phyloP scores from a whole-genome alignment of 148 eudicot genomes.

The Polygonum aviculare region DNA sequence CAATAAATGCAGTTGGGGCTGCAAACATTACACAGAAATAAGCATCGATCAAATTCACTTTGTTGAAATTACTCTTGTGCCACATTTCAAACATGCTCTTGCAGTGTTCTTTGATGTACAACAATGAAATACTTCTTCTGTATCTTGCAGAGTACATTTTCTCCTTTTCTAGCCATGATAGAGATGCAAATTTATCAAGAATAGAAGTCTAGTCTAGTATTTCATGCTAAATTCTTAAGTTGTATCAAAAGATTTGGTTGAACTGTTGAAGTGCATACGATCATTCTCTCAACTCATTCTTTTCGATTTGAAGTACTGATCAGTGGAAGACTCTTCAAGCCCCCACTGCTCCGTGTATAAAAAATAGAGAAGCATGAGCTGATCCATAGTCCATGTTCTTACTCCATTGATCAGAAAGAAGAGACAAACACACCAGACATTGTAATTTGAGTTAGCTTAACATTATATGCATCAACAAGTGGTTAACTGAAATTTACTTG shows the following conservation, averaged over 20 bases:
- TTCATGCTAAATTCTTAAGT: neutral
- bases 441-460: neutral
- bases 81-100: neutral
- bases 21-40: constrained; percentile 15
- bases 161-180: neutral
- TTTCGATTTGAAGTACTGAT: neutral
- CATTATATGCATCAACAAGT: neutral
- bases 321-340: neutral
- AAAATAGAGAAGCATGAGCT: neutral
- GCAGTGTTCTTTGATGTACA: neutral
- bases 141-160: neutral
- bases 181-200: neutral
- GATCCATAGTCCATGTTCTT: neutral
- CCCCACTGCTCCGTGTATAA: neutral
- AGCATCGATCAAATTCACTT: neutral
- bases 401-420: neutral
- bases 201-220: neutral
- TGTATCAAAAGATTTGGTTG: neutral
- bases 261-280: neutral
- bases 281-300: neutral
- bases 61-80: neutral
- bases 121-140: neutral
- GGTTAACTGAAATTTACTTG: neutral
- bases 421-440: neutral
- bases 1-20: constrained; percentile 88